Conservation (phyloP, 441 rosid species). For the Brassica hybrid region DNA sequence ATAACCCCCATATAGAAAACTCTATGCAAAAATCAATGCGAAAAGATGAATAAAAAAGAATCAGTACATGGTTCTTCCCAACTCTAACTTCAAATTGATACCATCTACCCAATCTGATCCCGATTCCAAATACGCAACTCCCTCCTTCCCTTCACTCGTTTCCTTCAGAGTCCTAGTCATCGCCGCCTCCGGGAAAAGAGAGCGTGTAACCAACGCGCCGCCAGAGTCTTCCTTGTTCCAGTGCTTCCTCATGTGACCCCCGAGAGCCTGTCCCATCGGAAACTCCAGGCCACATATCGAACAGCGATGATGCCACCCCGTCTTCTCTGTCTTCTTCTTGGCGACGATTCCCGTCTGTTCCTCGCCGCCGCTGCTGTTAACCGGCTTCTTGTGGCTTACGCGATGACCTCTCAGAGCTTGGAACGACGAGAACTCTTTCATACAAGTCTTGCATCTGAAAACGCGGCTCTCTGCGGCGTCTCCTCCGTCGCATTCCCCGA, state of each 20-base stretch:
- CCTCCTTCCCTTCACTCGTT: constrained; percentile 50
- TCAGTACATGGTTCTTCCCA: constrained; percentile 39
- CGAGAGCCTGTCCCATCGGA: constrained; percentile 67
- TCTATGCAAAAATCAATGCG: background rate
- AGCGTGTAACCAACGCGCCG: constrained; percentile 42
- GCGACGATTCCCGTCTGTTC: background rate
- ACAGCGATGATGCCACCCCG: constrained; percentile 51
- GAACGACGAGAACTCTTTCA: constrained; percentile 60
- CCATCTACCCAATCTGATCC: constrained; percentile 47
- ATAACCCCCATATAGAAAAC: background rate
- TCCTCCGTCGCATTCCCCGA: constrained; percentile 41
- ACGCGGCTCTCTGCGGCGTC: constrained; percentile 33
- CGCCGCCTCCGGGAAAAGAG: constrained; percentile 36
- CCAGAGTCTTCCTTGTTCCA: constrained; percentile 12
- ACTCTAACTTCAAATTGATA: constrained; percentile 51
- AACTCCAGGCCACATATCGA: constrained; percentile 63
- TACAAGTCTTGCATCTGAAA: constrained; percentile 66
- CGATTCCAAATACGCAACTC: constrained; percentile 56
- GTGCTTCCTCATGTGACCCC: constrained; percentile 84
- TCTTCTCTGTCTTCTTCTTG: constrained; percentile 34
- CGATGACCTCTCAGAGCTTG: constrained; percentile 74
- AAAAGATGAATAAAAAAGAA: background rate
- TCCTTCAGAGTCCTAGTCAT: constrained; percentile 49
- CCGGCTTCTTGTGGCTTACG: constrained; percentile 58
- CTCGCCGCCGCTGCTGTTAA: background rate